phyloP scores from a whole-genome alignment of 306 rosid genomes.

The Urtica urens region DNA sequence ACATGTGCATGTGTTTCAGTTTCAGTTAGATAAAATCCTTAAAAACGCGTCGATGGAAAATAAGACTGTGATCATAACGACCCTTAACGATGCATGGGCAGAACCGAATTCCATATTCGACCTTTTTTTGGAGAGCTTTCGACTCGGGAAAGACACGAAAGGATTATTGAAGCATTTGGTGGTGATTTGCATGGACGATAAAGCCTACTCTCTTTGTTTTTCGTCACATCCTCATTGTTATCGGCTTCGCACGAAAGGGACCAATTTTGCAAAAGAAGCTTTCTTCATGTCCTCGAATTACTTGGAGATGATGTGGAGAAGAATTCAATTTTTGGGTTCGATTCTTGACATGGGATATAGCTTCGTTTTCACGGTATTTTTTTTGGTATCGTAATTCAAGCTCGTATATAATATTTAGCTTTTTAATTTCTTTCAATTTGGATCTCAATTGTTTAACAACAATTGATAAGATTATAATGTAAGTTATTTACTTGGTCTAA shows the following conservation, averaged over 20 bases:
- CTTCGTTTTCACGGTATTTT: slow-evolving; percentile 52
- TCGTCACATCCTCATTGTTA: slow-evolving; percentile 55
- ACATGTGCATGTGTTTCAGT: too few relatives aligned
- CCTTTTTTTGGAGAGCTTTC: slow-evolving; percentile 60
- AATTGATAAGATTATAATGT: too few relatives aligned
- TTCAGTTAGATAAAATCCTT: slow-evolving; percentile 25
- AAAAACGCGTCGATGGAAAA: slow-evolving; percentile 43
- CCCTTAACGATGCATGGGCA: slow-evolving; percentile 84
- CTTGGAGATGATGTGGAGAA: slow-evolving; percentile 79
- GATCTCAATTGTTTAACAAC: too few relatives aligned
- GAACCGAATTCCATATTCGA: slow-evolving; percentile 67
- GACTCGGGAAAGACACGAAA: slow-evolving; percentile 41
- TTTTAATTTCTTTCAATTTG: too few relatives aligned
- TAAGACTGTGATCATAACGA: slow-evolving; percentile 60
- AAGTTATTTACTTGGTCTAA: too few relatives aligned
- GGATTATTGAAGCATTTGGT: slow-evolving; percentile 53
- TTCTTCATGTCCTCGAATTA: slow-evolving; percentile 51
- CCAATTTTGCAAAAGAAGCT: slow-evolving; percentile 50
- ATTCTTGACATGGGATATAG: slow-evolving; percentile 35
- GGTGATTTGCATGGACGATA: slow-evolving; percentile 52
- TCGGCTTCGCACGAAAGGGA: slow-evolving; percentile 31
- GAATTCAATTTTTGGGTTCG: slow-evolving; percentile 46
- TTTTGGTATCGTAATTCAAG: too few relatives aligned
- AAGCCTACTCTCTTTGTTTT: slow-evolving; percentile 55
- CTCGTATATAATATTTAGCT: too few relatives aligned